Evolutionary conservation across 139 green algal species (phyloP), one percentile per base, ranked within the genome.

Genomic region (Desmodesmus armatus): DNA sequence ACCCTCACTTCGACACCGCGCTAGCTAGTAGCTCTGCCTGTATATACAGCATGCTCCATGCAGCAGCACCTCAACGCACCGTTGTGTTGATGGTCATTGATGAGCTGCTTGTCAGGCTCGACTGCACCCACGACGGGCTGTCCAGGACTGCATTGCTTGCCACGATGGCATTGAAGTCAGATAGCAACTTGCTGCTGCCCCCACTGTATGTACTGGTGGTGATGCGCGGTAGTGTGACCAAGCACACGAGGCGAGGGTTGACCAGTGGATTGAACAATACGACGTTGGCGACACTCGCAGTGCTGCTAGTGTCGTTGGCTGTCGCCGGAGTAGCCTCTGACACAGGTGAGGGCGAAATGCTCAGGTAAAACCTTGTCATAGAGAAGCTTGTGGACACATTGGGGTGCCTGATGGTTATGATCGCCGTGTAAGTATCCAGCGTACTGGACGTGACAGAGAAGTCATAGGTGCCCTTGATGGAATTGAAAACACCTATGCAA

Each of bases 401-500:
- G 19, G 83, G 73, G 73, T 85, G 80, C 37, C 83, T 47, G 35
- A 91, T 25, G n/a, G 53, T 77, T 0, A 91, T 72, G 27, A 88
- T 41, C 2, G 72, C 87, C n/a, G 71, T 15, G 83, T 87, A 91
- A 63, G 79, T 73, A 11, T 85, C 58, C 25, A 55, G 27, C 17
- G 53, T 27, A 13, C 29, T 17, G n/a, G 86, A 79, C 19, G 19
- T 70, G 21, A 91, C 3, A 6, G 17, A 27, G 44, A 88, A 55
- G 49, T 66, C 72, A 65, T 88, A 88, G 6, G 55, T 44, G 44
- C 65, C 37, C 17, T 60, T 73, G 63, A 63, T 60, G 9, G 73
- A 21, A 23, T 86, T 81, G 60, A 87, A 91, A 2, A 47, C 67
- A 44, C 79, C 87, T 91, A 82, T n/a, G n/a, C n/a, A n/a, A n/a